Evolutionary conservation across 257 asterid genomes (phyloP).

Genomic region (Jacaranda copaia): DNA sequence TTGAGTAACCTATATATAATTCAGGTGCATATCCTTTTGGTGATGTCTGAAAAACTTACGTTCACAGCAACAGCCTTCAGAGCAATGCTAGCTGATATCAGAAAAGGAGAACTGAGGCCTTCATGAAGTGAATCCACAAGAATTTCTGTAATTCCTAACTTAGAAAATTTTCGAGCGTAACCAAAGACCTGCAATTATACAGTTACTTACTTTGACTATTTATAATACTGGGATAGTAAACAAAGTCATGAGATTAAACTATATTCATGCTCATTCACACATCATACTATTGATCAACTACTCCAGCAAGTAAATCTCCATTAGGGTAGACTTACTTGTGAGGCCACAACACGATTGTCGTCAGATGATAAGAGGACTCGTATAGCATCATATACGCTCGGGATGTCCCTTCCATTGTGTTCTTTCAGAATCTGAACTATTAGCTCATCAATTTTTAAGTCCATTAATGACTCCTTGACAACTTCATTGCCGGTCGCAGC

Average conservation of each 20-base stretch:
- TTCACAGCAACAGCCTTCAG: constrained; percentile 89
- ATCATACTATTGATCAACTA: constrained; percentile 22
- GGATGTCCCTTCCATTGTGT: constrained; percentile 60
- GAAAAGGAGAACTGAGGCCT: constrained; percentile 67
- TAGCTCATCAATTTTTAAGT: constrained; percentile 78
- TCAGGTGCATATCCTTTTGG: constrained; percentile 19
- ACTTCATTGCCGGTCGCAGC: constrained; percentile 96
- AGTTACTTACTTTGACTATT: neutral
- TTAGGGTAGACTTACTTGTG: constrained; percentile 69
- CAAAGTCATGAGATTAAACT: constrained; percentile 4
- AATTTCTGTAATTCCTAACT: constrained; percentile 73
- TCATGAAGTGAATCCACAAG: constrained; percentile 81
- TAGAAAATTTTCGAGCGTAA: constrained; percentile 87
- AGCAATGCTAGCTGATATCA: constrained; percentile 81
- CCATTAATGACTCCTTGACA: constrained; percentile 85
- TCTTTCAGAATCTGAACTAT: constrained; percentile 66
- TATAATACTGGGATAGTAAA: neutral
- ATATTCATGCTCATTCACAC: constrained; percentile 1
- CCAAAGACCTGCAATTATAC: constrained; percentile 75
- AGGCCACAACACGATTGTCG: constrained; percentile 89
- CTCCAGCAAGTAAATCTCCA: constrained; percentile 25
- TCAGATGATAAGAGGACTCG: constrained; percentile 81
- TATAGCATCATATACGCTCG: constrained; percentile 76
- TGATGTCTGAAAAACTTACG: constrained; percentile 58
- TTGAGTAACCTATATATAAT: constrained; percentile 26